Percentiles rank a stretch among this genome's conserved stretches.
Evolutionary conservation across 345 rosid genomes (phyloP).

Genomic region (Capsella bursapastoris): DNA sequence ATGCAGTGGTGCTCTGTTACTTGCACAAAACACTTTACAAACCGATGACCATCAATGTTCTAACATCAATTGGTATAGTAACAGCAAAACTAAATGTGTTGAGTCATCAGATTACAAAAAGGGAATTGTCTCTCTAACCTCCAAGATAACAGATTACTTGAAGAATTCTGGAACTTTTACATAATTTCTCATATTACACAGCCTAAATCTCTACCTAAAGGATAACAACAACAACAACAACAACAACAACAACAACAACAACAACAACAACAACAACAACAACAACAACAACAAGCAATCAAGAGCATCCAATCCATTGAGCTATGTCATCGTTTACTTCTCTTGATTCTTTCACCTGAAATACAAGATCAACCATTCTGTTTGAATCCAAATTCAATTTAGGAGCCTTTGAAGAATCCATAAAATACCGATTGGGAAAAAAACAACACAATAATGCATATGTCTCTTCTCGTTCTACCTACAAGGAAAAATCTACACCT

Average conservation of each 20-base stretch:
- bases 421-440: not conserved
- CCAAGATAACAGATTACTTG: conserved; percentile 2
- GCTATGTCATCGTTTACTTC: conserved; percentile 27
- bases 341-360: conserved; percentile 35
- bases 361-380: conserved; percentile 10
- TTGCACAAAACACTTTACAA: not conserved
- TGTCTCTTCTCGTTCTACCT: not conserved
- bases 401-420: not conserved
- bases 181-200: conserved; percentile 35
- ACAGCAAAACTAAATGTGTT: conserved; percentile 11
- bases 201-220: conserved; percentile 32
- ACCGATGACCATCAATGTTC: not conserved
- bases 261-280: not conserved
- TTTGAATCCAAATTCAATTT: not conserved
- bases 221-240: conserved; percentile 3
- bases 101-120: not conserved
- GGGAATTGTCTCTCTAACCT: conserved; percentile 22
- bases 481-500: not conserved
- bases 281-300: not conserved
- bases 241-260: too few species aligned
- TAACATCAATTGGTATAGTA: conserved; percentile 24
- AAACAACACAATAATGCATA: conserved; percentile 4
- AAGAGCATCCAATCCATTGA: conserved; percentile 11
- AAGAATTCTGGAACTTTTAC: conserved; percentile 19
- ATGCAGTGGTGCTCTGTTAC: too few species aligned